phyloP scores from a whole-genome alignment of 1,139 yeast species.

The Ogataea hybrid region DNA sequence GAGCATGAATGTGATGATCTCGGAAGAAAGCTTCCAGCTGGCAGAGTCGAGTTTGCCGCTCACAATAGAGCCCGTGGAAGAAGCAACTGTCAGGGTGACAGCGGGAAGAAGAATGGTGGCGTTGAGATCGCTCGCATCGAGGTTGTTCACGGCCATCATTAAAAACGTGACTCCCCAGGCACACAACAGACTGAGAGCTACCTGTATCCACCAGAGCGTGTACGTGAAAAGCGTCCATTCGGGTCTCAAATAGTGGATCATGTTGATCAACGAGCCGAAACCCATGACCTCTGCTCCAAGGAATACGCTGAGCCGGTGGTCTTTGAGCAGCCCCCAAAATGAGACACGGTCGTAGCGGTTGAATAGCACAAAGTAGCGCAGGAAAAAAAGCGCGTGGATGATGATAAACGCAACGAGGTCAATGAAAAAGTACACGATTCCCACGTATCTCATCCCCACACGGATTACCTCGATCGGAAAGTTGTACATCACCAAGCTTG shows the following conservation, averaged over 20 bases:
- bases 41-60: constrained; percentile 40
- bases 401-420: constrained; percentile 48
- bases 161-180: constrained; percentile 55
- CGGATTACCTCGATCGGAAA: constrained; percentile 58
- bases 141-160: constrained; percentile 41
- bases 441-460: constrained; percentile 39
- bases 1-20: constrained; percentile 52
- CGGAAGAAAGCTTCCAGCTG: constrained; percentile 46
- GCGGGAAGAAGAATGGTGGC: constrained; percentile 63
- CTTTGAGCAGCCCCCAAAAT: constrained; percentile 37
- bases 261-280: constrained; percentile 58
- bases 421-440: constrained; percentile 49
- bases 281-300: constrained; percentile 86
- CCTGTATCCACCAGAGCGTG: constrained; percentile 70
- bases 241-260: constrained; percentile 37
- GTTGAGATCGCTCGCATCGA: constrained; percentile 31
- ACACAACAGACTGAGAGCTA: constrained; percentile 48
- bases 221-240: constrained; percentile 45
- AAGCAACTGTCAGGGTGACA: constrained; percentile 72
- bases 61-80: constrained; percentile 63
- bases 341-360: constrained; percentile 25
- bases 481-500: constrained; percentile 53
- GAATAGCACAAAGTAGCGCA: constrained; percentile 40
- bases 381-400: constrained; percentile 38
- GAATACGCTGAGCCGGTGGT: constrained; percentile 46